Conservation (phyloP, 2,329 filamentous ascomycete species). For the Phaeosphaeria sp. region DNA sequence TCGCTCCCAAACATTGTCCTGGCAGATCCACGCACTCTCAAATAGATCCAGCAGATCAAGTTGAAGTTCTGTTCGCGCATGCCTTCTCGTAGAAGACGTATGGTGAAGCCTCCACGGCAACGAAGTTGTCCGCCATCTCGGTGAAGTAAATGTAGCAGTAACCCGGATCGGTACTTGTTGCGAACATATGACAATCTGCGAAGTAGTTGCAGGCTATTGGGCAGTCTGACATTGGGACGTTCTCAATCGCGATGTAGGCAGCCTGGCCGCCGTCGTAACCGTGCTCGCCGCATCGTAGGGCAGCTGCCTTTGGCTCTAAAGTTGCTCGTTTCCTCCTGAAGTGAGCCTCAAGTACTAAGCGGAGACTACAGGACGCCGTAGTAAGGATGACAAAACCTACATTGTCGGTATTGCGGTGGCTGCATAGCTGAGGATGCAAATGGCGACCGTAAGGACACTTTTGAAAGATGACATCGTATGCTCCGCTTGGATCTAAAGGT, state of each 20-base stretch:
- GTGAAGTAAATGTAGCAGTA: background rate
- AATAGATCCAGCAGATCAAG: background rate
- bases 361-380: background rate
- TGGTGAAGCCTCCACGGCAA: background rate
- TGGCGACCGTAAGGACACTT: background rate
- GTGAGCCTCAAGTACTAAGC: background rate
- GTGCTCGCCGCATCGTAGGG: conserved; percentile 2
- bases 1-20: background rate
- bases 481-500: background rate
- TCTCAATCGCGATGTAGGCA: conserved; percentile 5
- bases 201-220: conserved; percentile 1
- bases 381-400: background rate
- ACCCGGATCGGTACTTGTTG: background rate
- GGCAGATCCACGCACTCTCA: background rate
- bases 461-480: background rate
- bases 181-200: background rate
- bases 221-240: background rate
- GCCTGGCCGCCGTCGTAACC: background rate
- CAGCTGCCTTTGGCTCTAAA: background rate
- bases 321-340: background rate
- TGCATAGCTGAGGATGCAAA: background rate
- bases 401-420: background rate
- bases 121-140: background rate
- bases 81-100: background rate
- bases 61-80: background rate